Base-by-base conservation (phyloP, 2,329 filamentous ascomycete genomes). In the Pestalotiopsis sp. region DNA sequence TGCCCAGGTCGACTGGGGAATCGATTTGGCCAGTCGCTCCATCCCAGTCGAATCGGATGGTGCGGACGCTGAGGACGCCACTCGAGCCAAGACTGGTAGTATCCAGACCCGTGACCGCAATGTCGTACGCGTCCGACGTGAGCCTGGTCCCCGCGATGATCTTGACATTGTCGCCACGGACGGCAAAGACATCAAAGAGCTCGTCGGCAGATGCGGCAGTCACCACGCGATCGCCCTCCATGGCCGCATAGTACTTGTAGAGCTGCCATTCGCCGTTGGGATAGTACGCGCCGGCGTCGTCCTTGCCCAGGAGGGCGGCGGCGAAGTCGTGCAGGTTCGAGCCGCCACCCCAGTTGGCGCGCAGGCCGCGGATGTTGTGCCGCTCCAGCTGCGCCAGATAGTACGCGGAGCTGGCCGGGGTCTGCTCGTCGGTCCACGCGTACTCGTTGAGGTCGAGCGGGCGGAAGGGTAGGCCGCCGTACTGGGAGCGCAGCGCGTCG, bases 371-470 rank as follows among this genome's bases (percentile, higher is more conserved):
- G 3, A 79, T 72, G 67, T 85, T 78, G 72, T 80, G 75, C 0
- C 84, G 79, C 69, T 86, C 84, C 1, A 86, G 79, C 27, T 81
- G 82, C 1, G 80, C 73, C 41, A 87, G 83, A 76, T 81, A 86
- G 77, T 79, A 86, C 0, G 79, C 84, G 1, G 80, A 75, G 4
- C 76, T 78, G 0, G 79, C 74, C 0, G 84, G 81, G 9, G 80
- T 76, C 66, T 86, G 81, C 70, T 86, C 81, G 6, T 70, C 70
- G 23, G 72, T 76, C 1, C 72, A 73, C 3, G 76, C 84, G 69
- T 87, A 87, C 70, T 87, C 85, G 69, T 87, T 86, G 72, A 86
- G 80, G 69, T 85, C 83, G 45, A 85, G 76, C 0, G 76, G 75
- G 3, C 75, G 74, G 0, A 75, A 69, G 9, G 80, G 78, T 0